Base-by-base conservation (phyloP, 2,329 filamentous ascomycete species). In the Trichoderma brevicompactum region DNA sequence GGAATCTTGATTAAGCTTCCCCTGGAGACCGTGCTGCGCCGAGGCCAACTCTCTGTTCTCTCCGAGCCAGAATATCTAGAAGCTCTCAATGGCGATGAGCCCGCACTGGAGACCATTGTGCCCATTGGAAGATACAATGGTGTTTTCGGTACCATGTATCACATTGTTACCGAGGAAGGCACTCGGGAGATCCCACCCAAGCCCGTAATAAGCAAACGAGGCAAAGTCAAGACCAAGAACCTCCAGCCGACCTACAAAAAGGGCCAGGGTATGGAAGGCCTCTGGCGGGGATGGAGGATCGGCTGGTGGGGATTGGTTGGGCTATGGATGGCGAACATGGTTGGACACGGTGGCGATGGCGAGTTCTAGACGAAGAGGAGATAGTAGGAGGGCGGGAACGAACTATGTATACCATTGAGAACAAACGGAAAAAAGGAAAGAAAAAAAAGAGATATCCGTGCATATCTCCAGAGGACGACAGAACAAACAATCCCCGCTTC, bases 101-200 rank as follows among this genome's bases (percentile, higher is more conserved):
- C 76, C 38, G 75, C 78, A 54, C 74, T 91, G 52, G 88, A 92
- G 64, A 93, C 92, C 0, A 89, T 97, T 63, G 88, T 98, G 0
- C 88, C 91, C 2, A 83, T 92, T 0, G 94, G 93, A 2, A 86
- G 86, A 4, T 99, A 97, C 76, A 83, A 87, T 40, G 95, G 95
- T n/a, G 83, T 97, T 1, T 76, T 95, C n/a, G 92, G 92, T 3
- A 97, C 94, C 2, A 94, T 97, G 85, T 94, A 92, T 82, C 86
- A 87, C 67, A 95, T 99, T 67, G 84, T 91, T 1, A 85, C 89
- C 41, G 91, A 96, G 72, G 95, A 99, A 76, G 95, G 95, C 7
- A 82, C 81, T 66, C 81, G 86, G 8, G 77, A 83, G 69, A 76
- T 82, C 43, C 71, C 79, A 56, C 70, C 76, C 55, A 69, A 72